phyloP scores from a whole-genome alignment of 2,329 filamentous ascomycete species.

The Fusarium buxicola region DNA sequence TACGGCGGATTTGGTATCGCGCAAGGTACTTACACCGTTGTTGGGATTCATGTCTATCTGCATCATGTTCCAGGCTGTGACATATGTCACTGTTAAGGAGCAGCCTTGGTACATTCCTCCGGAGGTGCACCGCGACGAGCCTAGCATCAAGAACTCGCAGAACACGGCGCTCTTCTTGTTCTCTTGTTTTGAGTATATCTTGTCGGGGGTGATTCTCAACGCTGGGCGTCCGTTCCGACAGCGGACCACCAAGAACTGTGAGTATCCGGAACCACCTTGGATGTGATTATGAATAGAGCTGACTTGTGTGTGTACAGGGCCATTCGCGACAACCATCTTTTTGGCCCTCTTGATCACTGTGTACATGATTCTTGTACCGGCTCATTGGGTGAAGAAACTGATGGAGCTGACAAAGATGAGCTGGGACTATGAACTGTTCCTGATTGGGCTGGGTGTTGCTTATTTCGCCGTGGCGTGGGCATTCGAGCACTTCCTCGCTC shows the following conservation, averaged over 20 bases:
- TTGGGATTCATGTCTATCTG: conserved; percentile 89
- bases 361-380: conserved; percentile 85
- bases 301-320: conserved; percentile 66
- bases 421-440: conserved; percentile 75
- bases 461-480: conserved; percentile 78
- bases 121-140: conserved; percentile 78
- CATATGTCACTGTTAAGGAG: conserved; percentile 78
- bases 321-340: conserved; percentile 83
- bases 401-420: conserved; percentile 91
- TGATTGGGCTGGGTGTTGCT: conserved; percentile 75
- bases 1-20: conserved; percentile 89
- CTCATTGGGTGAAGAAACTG: conserved; percentile 72
- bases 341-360: conserved; percentile 73
- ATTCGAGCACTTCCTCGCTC: conserved; percentile 78
- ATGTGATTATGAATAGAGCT: neutral
- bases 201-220: conserved; percentile 88
- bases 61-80: conserved; percentile 79
- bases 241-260: conserved; percentile 81
- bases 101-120: conserved; percentile 92
- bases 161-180: conserved; percentile 92
- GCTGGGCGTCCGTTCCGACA: conserved; percentile 93
- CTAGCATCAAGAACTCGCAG: conserved; percentile 90
- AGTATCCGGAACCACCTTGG: conserved; percentile 47
- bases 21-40: conserved; percentile 90
- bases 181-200: conserved; percentile 94